phyloP scores from a whole-genome alignment of 2,329 filamentous ascomycete genomes.

The Neofusicoccum cordaticola region DNA sequence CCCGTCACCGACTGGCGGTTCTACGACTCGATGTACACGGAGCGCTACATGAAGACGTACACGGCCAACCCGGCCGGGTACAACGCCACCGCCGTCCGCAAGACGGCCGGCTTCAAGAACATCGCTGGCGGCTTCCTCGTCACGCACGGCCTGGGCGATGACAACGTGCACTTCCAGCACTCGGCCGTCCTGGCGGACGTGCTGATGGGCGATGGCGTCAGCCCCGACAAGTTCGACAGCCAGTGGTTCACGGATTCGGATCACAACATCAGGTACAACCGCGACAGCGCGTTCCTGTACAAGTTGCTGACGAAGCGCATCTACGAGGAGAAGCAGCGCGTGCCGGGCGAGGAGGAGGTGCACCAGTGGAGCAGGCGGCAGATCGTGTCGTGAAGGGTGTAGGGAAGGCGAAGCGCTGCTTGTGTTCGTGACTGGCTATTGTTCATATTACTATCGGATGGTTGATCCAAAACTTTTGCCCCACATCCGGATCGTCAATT shows the following conservation, averaged over 20 bases:
- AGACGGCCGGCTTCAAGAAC: slow-evolving; percentile 60
- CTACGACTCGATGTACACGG: slow-evolving; percentile 70
- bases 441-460: no score
- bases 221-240: slow-evolving; percentile 61
- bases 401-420: no score
- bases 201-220: slow-evolving; percentile 58
- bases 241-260: slow-evolving; percentile 60
- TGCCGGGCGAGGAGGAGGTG: not conserved
- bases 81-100: slow-evolving; percentile 57
- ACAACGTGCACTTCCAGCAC: slow-evolving; percentile 72
- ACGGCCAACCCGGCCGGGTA: slow-evolving; percentile 59
- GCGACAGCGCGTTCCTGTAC: slow-evolving; percentile 57
- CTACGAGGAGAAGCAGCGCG: slow-evolving; percentile 59
- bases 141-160: slow-evolving; percentile 66
- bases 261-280: slow-evolving; percentile 59
- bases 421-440: no score
- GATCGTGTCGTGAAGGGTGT: not conserved
- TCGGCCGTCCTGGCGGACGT: slow-evolving; percentile 60
- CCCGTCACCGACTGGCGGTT: slow-evolving; percentile 68
- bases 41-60: slow-evolving; percentile 68
- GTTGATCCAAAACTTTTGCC: no score
- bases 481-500: no score
- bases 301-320: slow-evolving; percentile 60
- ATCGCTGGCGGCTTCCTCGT: slow-evolving; percentile 60
- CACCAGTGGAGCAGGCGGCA: slow-evolving; percentile 9